A percentile compares a stretch with the other conserved stretches of the same genome.
Conservation (phyloP, 2,329 filamentous ascomycete genomes). For the Acephala macrosclerotiorum region DNA sequence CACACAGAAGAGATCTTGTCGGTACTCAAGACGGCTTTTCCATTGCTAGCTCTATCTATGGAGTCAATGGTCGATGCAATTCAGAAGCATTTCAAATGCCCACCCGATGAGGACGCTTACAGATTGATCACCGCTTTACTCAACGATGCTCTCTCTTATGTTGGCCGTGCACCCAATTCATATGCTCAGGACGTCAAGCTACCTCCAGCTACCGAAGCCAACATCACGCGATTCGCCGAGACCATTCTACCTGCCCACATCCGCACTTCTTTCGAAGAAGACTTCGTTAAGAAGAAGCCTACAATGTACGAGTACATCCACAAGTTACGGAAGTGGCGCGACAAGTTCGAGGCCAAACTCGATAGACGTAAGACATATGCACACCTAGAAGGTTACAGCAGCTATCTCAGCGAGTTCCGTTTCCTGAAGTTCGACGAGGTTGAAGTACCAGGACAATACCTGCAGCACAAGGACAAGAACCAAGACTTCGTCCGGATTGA, state of each 20-base stretch:
- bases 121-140: conserved; percentile 95
- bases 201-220: conserved; percentile 88
- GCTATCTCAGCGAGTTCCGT: conserved; percentile 92
- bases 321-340: conserved; percentile 93
- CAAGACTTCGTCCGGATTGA: conserved; percentile 98
- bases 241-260: conserved; percentile 95
- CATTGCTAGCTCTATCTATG: conserved; percentile 94
- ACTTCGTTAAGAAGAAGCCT: conserved; percentile 94
- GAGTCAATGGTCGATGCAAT: conserved; percentile 99
- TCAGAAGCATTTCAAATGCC: conserved; percentile 98
- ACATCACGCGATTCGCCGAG: conserved; percentile 96
- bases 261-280: conserved; percentile 94
- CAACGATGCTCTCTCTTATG: conserved; percentile 93
- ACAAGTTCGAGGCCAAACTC: conserved; percentile 97
- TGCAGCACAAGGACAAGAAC: conserved; percentile 98
- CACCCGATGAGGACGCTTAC: conserved; percentile 97
- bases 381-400: conserved; percentile 81
- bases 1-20: conserved; percentile 95
- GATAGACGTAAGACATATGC: conserved; percentile 68
- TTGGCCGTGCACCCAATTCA: conserved; percentile 83
- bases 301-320: conserved; percentile 99
- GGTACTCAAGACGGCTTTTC: conserved; percentile 95
- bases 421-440: conserved; percentile 99
- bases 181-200: conserved; percentile 93
- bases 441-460: conserved; percentile 95